A percentile compares a stretch with the other conserved stretches of the same genome.
Conservation (phyloP, 768 basidiomycete genomes). For the Tylopilus rubrobrunneus region DNA sequence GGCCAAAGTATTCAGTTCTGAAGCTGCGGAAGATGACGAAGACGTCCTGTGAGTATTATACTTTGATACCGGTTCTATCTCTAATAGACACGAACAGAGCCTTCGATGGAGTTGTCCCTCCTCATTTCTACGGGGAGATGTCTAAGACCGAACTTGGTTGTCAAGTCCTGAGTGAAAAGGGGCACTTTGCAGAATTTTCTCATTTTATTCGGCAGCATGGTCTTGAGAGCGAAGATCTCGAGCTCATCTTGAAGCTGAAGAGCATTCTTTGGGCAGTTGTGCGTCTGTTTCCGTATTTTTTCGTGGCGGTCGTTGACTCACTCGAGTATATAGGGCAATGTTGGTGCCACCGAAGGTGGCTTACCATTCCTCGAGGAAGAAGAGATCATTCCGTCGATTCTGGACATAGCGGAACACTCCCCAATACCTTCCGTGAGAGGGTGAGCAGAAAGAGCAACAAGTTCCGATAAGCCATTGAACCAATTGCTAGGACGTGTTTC, state of each 20-base stretch:
- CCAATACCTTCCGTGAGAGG: constrained; percentile 89
- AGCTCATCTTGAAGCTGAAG: constrained; percentile 85
- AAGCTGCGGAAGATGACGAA: constrained; percentile 58
- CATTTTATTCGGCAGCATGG: constrained; percentile 87
- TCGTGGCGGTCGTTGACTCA: neutral
- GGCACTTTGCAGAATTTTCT: constrained; percentile 88
- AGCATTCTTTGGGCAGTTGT: constrained; percentile 97
- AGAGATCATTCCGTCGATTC: constrained; percentile 84
- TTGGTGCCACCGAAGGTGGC: constrained; percentile 86
- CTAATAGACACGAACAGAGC: constrained; percentile 37
- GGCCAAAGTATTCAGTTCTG: constrained; percentile 65
- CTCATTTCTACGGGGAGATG: constrained; percentile 98
- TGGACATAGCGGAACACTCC: constrained; percentile 89
- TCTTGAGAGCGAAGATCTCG: constrained; percentile 77
- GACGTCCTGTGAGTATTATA: constrained; percentile 47
- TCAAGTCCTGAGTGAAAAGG: constrained; percentile 83
- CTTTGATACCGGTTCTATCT: neutral
- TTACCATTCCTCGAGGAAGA: constrained; percentile 95
- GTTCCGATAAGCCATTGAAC: constrained; percentile 6
- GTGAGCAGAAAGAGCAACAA: constrained; percentile 45
- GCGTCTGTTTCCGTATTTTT: constrained; percentile 31
- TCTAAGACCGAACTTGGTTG: constrained; percentile 95
- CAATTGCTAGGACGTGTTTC: constrained; percentile 79
- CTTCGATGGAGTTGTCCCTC: constrained; percentile 84
- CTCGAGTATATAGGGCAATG: constrained; percentile 66